Evolutionary conservation across 1,284 basidiomycete species (phyloP), one percentile per base, ranked within the genome.

Genomic region (Blastosporella zonata): DNA sequence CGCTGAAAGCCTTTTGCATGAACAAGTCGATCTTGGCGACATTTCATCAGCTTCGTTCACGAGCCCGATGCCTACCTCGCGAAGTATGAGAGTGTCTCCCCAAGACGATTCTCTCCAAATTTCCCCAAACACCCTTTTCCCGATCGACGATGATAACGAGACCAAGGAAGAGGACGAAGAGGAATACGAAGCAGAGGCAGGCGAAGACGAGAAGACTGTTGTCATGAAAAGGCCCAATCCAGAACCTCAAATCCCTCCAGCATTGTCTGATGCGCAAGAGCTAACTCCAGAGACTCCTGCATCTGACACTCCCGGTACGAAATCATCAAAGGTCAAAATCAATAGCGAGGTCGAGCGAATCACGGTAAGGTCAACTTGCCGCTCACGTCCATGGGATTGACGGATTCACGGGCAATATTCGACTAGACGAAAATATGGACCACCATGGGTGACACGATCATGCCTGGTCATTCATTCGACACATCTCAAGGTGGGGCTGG

Each of bases 371-470:
- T 6, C 37, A 31, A 25, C 2, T 18, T 25, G 2, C 2, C 15
- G 12, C 28, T 49, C 18, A 12, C 0, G 7, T 7, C 13, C 15
- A 22, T 10, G 17, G 15, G n/a, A 7, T 15, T 21, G 13, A 22
- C 6, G 12, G n/a, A n/a, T n/a, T n/a, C n/a, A n/a, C 31, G 33
- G 9, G 33, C 15, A 15, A 42, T 21, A 17, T 13, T 8, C 21
- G 6, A 39, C 9, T 53, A 89, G 87, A 61, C 73, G 28, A 87
- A 80, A 59, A 82, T 89, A 56, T 88, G 85, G 86, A 55, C 67
- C 10, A 78, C 81, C 5, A 69, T 82, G 7, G 78, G 81, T 25
- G 84, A 87, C 39, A 67, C 81, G 35, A 72, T 89, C 27, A 76
- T 79, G 69, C 79, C 80, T 15, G 76, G 78, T 6, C 68, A 78